These are phyloP conservation scores for Ophiostoma pallidulum DNA, from an alignment of 2,329 filamentous ascomycete genomes.

Conservation along the genomic window DNA sequence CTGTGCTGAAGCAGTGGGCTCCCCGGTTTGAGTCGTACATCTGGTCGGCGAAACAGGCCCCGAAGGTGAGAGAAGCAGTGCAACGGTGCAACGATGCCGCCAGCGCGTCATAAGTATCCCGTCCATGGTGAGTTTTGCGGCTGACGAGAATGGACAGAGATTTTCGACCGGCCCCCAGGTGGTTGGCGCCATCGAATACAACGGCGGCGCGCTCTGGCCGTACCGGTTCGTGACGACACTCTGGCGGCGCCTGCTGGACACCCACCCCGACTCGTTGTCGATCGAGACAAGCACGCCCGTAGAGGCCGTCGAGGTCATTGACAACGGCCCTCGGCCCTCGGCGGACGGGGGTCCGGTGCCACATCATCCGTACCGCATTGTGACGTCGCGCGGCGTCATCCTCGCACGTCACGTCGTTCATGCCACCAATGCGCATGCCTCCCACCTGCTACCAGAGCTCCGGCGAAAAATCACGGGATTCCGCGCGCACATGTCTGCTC, in stretches of 20 bases:
- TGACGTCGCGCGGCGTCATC: conserved; percentile 36
- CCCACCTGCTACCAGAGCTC: conserved; percentile 41
- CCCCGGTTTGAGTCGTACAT: conserved; percentile 30
- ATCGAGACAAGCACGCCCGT: conserved; percentile 33
- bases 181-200: conserved; percentile 34
- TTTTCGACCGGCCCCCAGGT: conserved; percentile 29
- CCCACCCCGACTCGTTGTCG: conserved; percentile 24
- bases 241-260: conserved; percentile 32
- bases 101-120: not conserved
- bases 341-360: not conserved
- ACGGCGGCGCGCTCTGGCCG: conserved; percentile 41
- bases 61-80: conserved; percentile 20
- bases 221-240: conserved; percentile 39
- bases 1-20: conserved; percentile 27
- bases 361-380: conserved; percentile 30
- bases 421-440: conserved; percentile 46
- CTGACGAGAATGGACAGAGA: conserved; percentile 16
- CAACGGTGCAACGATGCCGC: no score
- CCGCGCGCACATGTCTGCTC: conserved; percentile 41
- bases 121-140: not conserved
- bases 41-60: conserved; percentile 27
- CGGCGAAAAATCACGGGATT: conserved; percentile 35
- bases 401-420: conserved; percentile 43
- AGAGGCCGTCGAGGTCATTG: conserved; percentile 20
- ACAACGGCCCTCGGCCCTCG: not conserved